Evolutionary conservation across 1,284 basidiomycete genomes (phyloP).

Genomic region (Takashimella tepidaria): DNA sequence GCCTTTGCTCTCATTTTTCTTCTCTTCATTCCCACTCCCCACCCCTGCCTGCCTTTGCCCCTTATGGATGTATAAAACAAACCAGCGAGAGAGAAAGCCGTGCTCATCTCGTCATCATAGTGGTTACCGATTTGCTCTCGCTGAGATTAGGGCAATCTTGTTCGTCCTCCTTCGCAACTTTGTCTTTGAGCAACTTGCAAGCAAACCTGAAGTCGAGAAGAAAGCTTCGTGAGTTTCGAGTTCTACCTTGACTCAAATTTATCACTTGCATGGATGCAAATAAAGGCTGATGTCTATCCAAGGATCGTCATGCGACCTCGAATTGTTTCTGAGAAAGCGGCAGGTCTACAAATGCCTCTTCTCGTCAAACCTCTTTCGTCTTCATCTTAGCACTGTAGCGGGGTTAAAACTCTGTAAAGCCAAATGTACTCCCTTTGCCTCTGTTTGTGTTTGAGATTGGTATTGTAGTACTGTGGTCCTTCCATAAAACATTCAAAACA

Average conservation of each 20-base stretch:
- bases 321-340: conserved; percentile 38
- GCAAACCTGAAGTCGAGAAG: conserved; percentile 30
- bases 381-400: no score
- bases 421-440: no score
- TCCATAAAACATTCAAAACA: no score
- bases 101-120: conserved; percentile 8
- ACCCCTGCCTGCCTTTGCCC: no score
- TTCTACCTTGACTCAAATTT: not conserved
- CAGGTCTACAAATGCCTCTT: conserved; percentile 45
- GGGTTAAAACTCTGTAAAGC: no score
- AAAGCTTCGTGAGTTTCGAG: conserved; percentile 33
- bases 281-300: not conserved
- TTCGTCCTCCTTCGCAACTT: conserved; percentile 58
- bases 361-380: conserved; percentile 17
- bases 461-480: no score
- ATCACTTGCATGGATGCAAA: not conserved
- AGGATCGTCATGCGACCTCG: conserved; percentile 46
- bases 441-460: no score
- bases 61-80: not conserved
- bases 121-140: conserved; percentile 64
- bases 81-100: no score
- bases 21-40: not conserved
- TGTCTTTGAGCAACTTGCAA: conserved; percentile 53
- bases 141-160: conserved; percentile 60
- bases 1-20: conserved; percentile 1